Evolutionary conservation across 805 yeast species (phyloP).

Genomic region (Candida michaelii): DNA sequence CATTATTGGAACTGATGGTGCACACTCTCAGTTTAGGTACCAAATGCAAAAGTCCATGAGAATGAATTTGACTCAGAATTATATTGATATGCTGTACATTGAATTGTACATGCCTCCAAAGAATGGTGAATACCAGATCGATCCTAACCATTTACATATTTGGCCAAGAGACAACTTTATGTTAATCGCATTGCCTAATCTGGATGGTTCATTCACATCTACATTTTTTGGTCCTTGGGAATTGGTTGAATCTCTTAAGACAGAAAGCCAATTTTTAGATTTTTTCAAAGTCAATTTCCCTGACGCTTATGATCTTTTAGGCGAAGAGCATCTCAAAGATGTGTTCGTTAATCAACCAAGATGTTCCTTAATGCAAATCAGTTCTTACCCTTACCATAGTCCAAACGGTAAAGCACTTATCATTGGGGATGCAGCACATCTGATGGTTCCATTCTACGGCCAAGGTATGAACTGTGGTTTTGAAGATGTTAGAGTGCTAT

Average conservation of each 20-base stretch:
- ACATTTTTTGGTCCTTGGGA: constrained; percentile 85
- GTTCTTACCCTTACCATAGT: constrained; percentile 67
- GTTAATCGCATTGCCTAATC: constrained; percentile 87
- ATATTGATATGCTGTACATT: constrained; percentile 79
- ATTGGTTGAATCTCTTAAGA: constrained; percentile 52
- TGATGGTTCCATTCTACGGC: constrained; percentile 98
- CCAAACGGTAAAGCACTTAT: constrained; percentile 60
- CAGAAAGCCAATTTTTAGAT: constrained; percentile 42
- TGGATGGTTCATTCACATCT: constrained; percentile 83
- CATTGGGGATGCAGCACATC: constrained; percentile 92
- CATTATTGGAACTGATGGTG: constrained; percentile 84
- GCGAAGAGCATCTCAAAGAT: constrained; percentile 48
- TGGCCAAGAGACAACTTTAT: constrained; percentile 89
- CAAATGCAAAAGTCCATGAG: constrained; percentile 65
- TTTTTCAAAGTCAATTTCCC: constrained; percentile 67
- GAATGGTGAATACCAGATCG: constrained; percentile 44
- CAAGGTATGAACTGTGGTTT: constrained; percentile 97
- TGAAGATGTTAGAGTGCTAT: constrained; percentile 77
- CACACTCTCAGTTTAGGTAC: constrained; percentile 70
- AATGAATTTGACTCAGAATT: constrained; percentile 72
- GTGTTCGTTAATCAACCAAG: constrained; percentile 64
- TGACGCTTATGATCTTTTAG: constrained; percentile 72
- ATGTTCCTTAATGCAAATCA: constrained; percentile 75
- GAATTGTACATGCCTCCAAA: constrained; percentile 75
- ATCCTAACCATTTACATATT: constrained; percentile 80